Base-by-base conservation (phyloP, 208 protist genomes). In the Borovskyia barvae region DNA sequence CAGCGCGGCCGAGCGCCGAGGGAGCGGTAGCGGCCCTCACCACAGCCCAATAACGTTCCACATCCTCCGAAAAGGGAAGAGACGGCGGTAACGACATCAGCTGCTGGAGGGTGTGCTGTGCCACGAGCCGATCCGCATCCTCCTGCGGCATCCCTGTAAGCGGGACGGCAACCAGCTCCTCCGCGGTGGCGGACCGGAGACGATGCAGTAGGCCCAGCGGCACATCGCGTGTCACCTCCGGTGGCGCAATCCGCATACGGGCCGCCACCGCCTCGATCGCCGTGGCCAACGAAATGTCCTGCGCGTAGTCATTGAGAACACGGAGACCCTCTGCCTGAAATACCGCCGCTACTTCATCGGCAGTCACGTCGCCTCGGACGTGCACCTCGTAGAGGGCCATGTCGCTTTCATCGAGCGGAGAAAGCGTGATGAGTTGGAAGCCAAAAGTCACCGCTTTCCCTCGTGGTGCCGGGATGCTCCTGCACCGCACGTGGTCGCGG, bases 251-350 rank as follows among this genome's bases (percentile, higher is more conserved):
- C 1, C 51, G 50, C 56, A 66, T 66, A 17, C 59, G 37, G 25
- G 30, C 19, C 17, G 55, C 63, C 33, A 78, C 69, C 29, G 57
- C 55, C 45, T 58, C 73, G 41, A 93, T 50, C 6, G 24, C 29
- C 19, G 46, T 2, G 28, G 87, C 82, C 15, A 91, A 61, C 9
- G 43, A 1, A 8, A 43, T 35, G 55, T 93, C 81, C 48, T 87
- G 68, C 33, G 75, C 65, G 64, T 75, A 91, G 64, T 93, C 87
- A 40, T 93, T 90, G 20, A 88, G 3, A 28, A 91, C 83, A 22
- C 32, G 22, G 24, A 88, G 74, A 9, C 80, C 78, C 36, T 82
- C 56, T 0, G 76, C 73, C 2, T 75, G 68, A 59, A 93, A 93
- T 14, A 85, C 53, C 0, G 79, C 67, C 2, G 66, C 65, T 3